phyloP scores from a whole-genome alignment of 225 moss, liverwort and hornwort genomes.

The Bryoerythrophyllum caledonicum region DNA sequence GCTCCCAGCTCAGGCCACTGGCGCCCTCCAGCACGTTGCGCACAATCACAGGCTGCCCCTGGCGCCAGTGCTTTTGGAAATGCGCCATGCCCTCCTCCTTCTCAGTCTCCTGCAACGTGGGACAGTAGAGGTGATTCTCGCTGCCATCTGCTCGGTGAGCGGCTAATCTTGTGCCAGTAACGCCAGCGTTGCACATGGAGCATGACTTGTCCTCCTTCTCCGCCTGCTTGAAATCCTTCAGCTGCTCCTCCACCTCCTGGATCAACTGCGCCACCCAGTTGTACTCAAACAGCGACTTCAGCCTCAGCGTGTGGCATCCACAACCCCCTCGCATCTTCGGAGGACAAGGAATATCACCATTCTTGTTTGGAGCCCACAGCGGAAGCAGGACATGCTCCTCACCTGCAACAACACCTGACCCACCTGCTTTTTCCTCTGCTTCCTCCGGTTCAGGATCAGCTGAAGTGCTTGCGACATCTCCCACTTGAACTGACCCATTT shows the following conservation, averaged over 20 bases:
- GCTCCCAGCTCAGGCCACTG: constrained; percentile 73
- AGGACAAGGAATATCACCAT: constrained; percentile 55
- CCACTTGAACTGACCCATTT: constrained; percentile 16
- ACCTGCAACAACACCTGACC: constrained; percentile 11
- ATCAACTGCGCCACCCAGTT: constrained; percentile 35
- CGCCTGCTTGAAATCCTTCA: constrained; percentile 14
- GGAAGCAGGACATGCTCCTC: constrained; percentile 31
- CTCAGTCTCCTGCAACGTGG: constrained; percentile 40
- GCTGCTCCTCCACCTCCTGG: constrained; percentile 39
- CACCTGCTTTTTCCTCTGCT: constrained; percentile 1
- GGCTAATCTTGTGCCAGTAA: constrained; percentile 28
- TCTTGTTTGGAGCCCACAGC: constrained; percentile 32
- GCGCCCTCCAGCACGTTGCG: constrained; percentile 54
- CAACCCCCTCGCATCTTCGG: constrained; percentile 59
- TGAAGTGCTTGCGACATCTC: constrained; percentile 10
- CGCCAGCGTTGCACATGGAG: constrained; percentile 23
- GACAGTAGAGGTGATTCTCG: constrained; percentile 52
- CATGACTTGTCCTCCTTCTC: constrained; percentile 26
- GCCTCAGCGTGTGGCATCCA: constrained; percentile 40
- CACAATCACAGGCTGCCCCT: constrained; percentile 65
- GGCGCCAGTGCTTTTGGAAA: constrained; percentile 70
- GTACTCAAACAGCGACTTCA: constrained; percentile 50
- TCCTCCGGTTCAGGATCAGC: constrained; percentile 20
- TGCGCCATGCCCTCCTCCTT: constrained; percentile 48
- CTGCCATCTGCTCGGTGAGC: constrained; percentile 38